Base-by-base conservation (phyloP, 345 rosid species). In the Ailanthus altissimus region DNA sequence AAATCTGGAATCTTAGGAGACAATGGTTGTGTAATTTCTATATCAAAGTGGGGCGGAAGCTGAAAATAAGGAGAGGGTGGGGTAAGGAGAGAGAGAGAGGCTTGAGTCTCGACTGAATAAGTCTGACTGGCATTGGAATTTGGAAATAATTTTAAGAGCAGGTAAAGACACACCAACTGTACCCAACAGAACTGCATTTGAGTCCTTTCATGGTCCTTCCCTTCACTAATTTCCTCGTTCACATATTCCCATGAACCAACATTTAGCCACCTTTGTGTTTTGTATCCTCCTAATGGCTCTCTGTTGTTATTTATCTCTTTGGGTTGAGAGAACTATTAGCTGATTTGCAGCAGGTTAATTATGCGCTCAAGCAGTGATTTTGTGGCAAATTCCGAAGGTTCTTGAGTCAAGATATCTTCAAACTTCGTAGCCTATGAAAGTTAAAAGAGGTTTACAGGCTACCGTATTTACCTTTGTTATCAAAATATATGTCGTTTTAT, bases 221-320 rank as follows among this genome's bases (percentile, higher is more conserved):
- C 21, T n/a, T 56, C 54, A 25, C 62, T 67, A 63, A 15, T 42
- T 72, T 77, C 38, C 38, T 32, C 1, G 3, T 32, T 1, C 83
- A 63, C 80, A 53, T 14, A 8, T 75, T 45, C 63, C 75, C 71
- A 70, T 46, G 68, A 67, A 67, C 78, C 84, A 67, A 67, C 70
- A 54, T 42, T 23, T 1, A 80, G 87, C 84, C 85, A 72, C 85
- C 88, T 26, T 78, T 8, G 83, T 76, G 86, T 60, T 87, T 66
- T 76, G 83, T 51, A 80, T 28, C 73, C 70, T 65, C 18, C 45
- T 26, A 5, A 21, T 12, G 45, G n/a, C 16, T 54, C 43, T 43
- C 47, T 49, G 0, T 23, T 13, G 13, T 4, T 4, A 16, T 23
- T 47, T 43, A n/a, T 71, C 46, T 23, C 13, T 45, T 66, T 18